Evolutionary conservation across 129 eudicot genomes (phyloP).

Genomic region (Silybum marianum): DNA sequence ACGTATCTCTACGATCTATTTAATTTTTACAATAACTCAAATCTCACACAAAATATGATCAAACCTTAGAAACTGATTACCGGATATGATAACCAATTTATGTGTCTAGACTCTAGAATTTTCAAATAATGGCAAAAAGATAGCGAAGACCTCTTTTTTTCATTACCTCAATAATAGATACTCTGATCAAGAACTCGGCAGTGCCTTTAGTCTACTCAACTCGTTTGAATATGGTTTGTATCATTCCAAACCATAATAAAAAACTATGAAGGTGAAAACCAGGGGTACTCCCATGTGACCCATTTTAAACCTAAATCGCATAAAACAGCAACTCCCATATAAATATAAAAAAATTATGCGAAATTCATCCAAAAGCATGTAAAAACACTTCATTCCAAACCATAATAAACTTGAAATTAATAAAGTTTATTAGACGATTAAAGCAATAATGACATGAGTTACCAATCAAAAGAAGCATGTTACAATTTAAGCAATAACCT

Average conservation of each 20-base stretch:
- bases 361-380: background rate
- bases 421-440: no score
- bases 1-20: no score
- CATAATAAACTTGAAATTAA: background rate
- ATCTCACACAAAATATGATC: no score
- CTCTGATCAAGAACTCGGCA: slow-evolving; percentile 73
- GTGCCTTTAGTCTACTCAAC: slow-evolving; percentile 59
- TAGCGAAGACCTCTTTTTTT: background rate
- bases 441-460: no score
- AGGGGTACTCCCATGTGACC: slow-evolving; percentile 42
- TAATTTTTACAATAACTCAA: no score
- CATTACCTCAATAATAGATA: slow-evolving; percentile 89
- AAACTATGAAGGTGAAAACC: no score
- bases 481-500: background rate
- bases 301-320: slow-evolving; percentile 76
- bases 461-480: slow-evolving; percentile 33
- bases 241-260: slow-evolving; percentile 29
- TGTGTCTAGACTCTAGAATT: background rate
- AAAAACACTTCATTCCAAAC: background rate
- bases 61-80: no score
- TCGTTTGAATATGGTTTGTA: slow-evolving; percentile 68
- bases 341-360: background rate
- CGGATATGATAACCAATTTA: no score
- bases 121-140: background rate
- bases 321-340: background rate